These are phyloP conservation scores for Zasmidium citrigriseum DNA, from an alignment of 2,329 filamentous ascomycete species.

Conservation along the genomic window DNA sequence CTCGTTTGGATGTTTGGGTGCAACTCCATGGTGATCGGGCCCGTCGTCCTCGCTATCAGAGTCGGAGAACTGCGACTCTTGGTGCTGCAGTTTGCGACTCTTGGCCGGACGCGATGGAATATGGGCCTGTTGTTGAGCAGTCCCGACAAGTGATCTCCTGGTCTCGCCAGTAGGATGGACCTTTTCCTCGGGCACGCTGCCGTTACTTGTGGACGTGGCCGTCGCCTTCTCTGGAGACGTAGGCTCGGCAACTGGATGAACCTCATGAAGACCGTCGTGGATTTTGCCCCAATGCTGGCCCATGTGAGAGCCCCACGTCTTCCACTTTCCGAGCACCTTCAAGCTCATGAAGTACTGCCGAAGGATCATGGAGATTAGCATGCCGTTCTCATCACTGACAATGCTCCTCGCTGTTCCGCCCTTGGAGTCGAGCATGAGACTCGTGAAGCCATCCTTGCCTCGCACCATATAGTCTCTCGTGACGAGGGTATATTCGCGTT, in stretches of 20 bases:
- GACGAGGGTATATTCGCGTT: conserved; percentile 69
- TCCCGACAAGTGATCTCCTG: conserved; percentile 20
- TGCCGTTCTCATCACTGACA: conserved; percentile 82
- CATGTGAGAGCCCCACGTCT: conserved; percentile 65
- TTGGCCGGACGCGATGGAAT: conserved; percentile 14
- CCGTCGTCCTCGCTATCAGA: conserved; percentile 42
- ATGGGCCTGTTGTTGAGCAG: conserved; percentile 18
- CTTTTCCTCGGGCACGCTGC: conserved; percentile 1
- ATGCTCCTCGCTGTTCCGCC: conserved; percentile 77
- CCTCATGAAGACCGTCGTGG: conserved; percentile 59
- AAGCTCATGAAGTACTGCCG: conserved; percentile 90
- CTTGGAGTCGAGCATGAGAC: conserved; percentile 72
- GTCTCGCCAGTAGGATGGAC: conserved; percentile 10
- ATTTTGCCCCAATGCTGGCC: conserved; percentile 67
- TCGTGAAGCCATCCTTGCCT: conserved; percentile 74
- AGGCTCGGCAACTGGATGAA: conserved; percentile 42
- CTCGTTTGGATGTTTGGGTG: conserved; percentile 48
- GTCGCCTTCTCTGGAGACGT: conserved; percentile 13
- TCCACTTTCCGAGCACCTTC: conserved; percentile 79
- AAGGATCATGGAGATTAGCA: conserved; percentile 81
- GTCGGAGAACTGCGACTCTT: conserved; percentile 7
- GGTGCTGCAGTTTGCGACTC: conserved; percentile 6
- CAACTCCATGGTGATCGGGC: conserved; percentile 36
- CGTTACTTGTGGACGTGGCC: background rate
- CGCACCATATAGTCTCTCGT: conserved; percentile 88